Evolutionary conservation across 1,139 yeast genomes (phyloP), one percentile per base, ranked within the genome.

Genomic region (Blastobotrys petasosporus): DNA sequence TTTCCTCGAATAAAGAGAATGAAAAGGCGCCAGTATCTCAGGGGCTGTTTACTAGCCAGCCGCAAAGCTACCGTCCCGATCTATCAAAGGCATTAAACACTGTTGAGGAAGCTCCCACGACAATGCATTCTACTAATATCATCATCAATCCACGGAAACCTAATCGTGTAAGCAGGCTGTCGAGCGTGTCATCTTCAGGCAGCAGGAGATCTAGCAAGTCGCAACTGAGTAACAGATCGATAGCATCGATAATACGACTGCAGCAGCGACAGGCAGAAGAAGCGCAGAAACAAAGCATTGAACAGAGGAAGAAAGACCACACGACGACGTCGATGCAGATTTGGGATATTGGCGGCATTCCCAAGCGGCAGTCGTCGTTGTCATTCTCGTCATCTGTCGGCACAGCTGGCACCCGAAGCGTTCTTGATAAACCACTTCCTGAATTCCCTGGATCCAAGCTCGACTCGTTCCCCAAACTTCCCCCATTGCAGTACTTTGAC

Each of bases 401-500:
- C 6, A 7, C 17, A 12, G 17, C 15, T 32, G 10, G 23, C 3
- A 23, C 12, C 15, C 32, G 15, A n/a, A 35, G 15, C 5, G 12
- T 17, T 6, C 32, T 40, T 13, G 43, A 40, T 12, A 30, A 31
- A 13, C 43, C 43, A 10, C 25, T 40, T 13, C 43, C 43, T n/a
- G 25, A 16, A 10, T 20, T 20, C 25, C 25, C 25, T 20, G 7
- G 7, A 20, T 4, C 6, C 7, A 20, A 7, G 7, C 25, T 20
- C 7, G 25, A 20, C 7, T 20, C 25, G 25, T 20, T 20, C 7
- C 25, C 25, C 7, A 20, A 20, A 20, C 25, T 20, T 4, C 25
- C 25, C 7, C 25, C 25, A 20, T 20, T 20, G 25, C 25, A 20
- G 7, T 20, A 20, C 7, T 20, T 20, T 7, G 25, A 20, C 25